These are phyloP conservation scores for Stygiomarasmius scandens DNA, from an alignment of 1,284 basidiomycete genomes.

Conservation along the genomic window DNA sequence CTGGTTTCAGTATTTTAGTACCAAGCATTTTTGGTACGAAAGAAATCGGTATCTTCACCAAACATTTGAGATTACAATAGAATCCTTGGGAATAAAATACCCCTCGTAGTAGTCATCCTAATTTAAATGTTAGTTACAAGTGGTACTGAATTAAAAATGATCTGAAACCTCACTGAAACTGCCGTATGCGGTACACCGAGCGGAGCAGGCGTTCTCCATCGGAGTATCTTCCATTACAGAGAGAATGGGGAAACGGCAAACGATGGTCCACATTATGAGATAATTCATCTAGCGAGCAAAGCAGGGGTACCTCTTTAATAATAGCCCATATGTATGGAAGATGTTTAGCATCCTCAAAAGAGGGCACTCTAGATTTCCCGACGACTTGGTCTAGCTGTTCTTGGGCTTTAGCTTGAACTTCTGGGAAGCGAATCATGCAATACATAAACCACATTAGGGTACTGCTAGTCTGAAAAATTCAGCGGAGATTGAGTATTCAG, in stretches of 20 bases:
- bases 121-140: not conserved
- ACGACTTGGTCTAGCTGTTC: constrained; percentile 8
- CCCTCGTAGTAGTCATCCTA: constrained; percentile 13
- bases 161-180: constrained; percentile 1
- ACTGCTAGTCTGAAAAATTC: not conserved
- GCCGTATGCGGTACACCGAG: constrained; percentile 3
- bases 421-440: constrained; percentile 5
- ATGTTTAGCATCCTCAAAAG: constrained; percentile 8
- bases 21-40: no score
- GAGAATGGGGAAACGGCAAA: not conserved
- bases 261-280: no score
- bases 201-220: constrained; percentile 8
- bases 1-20: not conserved
- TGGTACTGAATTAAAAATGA: not conserved
- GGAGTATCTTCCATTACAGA: not conserved
- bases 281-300: no score
- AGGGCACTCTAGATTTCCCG: constrained; percentile 6
- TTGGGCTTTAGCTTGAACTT: constrained; percentile 5
- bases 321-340: constrained; percentile 11
- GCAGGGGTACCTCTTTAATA: constrained; percentile 11
- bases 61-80: constrained; percentile 4
- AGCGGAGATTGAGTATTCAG: no score
- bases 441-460: constrained; percentile 7
- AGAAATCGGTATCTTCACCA: not conserved
- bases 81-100: constrained; percentile 11